Evolutionary conservation across 2,329 filamentous ascomycete species (phyloP).

Genomic region (Stromatinia cepivora): DNA sequence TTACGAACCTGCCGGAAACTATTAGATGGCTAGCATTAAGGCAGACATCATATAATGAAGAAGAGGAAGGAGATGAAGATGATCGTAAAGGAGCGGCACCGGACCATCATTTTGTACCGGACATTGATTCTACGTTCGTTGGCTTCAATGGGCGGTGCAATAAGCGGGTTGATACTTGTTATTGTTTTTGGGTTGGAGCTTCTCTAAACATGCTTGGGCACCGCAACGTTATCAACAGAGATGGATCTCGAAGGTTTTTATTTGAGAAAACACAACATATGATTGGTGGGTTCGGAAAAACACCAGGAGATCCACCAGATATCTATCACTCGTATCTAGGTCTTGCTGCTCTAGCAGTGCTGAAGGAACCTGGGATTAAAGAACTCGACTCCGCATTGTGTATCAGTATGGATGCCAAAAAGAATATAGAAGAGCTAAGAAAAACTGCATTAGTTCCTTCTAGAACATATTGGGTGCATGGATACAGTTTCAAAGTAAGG

Average conservation of each 20-base stretch:
- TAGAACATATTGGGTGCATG: constrained; percentile 34
- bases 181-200: constrained; percentile 86
- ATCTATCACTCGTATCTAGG: constrained; percentile 90
- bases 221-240: constrained; percentile 56
- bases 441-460: constrained; percentile 26
- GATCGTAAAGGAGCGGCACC: constrained; percentile 22
- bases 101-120: constrained; percentile 12
- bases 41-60: constrained; percentile 60
- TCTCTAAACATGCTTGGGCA: constrained; percentile 61
- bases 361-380: constrained; percentile 69
- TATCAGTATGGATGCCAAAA: constrained; percentile 61
- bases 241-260: constrained; percentile 72
- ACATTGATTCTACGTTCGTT: constrained; percentile 46
- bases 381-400: constrained; percentile 74
- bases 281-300: constrained; percentile 80
- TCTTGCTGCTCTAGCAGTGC: constrained; percentile 73
- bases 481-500: constrained; percentile 34
- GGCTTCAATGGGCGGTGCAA: constrained; percentile 91
- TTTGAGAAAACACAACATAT: constrained; percentile 83
- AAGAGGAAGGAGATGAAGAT: constrained; percentile 42
- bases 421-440: constrained; percentile 47
- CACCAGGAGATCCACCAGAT: constrained; percentile 66
- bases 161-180: constrained; percentile 93
- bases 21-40: constrained; percentile 61
- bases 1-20: constrained; percentile 41